These are phyloP conservation scores for Collybia nuda DNA, from an alignment of 768 basidiomycete species.

Conservation along the genomic window DNA sequence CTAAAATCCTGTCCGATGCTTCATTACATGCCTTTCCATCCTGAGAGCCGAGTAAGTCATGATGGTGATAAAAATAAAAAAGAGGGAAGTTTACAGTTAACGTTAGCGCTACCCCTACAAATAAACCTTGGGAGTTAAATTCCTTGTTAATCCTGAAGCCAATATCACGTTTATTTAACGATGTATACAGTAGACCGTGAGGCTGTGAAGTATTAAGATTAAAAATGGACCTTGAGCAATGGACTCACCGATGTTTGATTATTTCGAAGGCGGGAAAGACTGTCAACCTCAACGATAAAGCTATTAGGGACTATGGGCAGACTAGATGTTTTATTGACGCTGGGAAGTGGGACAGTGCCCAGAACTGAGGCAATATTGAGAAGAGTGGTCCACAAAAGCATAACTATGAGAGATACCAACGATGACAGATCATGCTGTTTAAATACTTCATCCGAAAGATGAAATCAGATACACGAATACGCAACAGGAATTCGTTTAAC, in stretches of 20 bases:
- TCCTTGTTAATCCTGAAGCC: conserved; percentile 47
- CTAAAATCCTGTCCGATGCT: neutral
- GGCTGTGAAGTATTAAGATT: conserved; percentile 28
- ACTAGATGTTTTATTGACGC: conserved; percentile 35
- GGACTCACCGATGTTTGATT: conserved; percentile 24
- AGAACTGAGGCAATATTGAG: conserved; percentile 24
- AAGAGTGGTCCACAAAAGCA: conserved; percentile 9
- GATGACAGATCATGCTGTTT: too few species aligned
- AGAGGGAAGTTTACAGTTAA: conserved; percentile 33
- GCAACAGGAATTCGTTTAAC: too few species aligned
- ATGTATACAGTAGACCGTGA: conserved; percentile 49
- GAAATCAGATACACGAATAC: too few species aligned
- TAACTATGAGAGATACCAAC: too few species aligned
- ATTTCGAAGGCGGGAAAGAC: conserved; percentile 29
- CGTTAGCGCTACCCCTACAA: conserved; percentile 58
- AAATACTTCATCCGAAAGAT: too few species aligned
- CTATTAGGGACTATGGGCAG: conserved; percentile 42
- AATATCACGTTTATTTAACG: conserved; percentile 41
- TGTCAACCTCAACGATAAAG: conserved; percentile 59
- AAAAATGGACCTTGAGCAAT: too few species aligned
- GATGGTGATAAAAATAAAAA: neutral
- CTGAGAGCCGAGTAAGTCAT: conserved; percentile 2
- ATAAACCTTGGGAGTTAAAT: conserved; percentile 51
- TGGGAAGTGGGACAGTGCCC: conserved; percentile 33
- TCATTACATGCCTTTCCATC: conserved; percentile 23